Evolutionary conservation across 1,139 yeast genomes (phyloP), one percentile per base, ranked within the genome.

Genomic region (Taphrina wiesneri): DNA sequence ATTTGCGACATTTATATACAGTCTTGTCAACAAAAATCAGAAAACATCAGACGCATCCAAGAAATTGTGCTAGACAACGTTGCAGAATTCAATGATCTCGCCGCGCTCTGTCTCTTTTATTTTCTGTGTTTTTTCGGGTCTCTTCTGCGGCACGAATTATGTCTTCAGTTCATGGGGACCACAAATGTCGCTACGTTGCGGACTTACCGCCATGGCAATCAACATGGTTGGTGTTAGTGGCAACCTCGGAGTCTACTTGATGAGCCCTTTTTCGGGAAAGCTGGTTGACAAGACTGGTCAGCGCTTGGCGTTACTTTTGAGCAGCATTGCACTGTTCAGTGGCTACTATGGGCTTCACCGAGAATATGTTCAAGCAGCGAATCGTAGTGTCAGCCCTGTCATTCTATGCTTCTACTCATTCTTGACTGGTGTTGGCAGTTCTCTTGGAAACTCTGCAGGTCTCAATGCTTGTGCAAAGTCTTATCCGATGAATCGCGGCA

Each of bases 211-310:
- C 13, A 80, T 86, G 0, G 82, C 83, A 67, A 78, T 86, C 13
- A 82, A 86, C 36, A 75, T 80, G 28, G 82, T 86, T 3, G 88
- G 88, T 2, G 78, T 85, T 71, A 75, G 81, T 34, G 90, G 88
- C 2, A 83, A 85, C 41, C 74, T 85, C 46, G 87, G 88, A 1
- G 81, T 83, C 67, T 85, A 87, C 6, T 67, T 83, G 6, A 85
- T 88, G 0, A 89, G 90, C 0, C 71, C 75, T 13, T 78, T 85
- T 13, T 86, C 86, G n/a, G 90, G 86, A 71, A 76, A 75, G 53
- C 26, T 73, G 70, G 65, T 65, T 53, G 57, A 70, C 71, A 54
- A 73, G 71, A 64, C 69, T 67, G 41, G 63, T 67, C 64, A 45
- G 34, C 56, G 66, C 5, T 32, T 63, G 11, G 51, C 65, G 5